Conservation (phyloP, 257 asterid genomes). For the Solanum etuberosum region DNA sequence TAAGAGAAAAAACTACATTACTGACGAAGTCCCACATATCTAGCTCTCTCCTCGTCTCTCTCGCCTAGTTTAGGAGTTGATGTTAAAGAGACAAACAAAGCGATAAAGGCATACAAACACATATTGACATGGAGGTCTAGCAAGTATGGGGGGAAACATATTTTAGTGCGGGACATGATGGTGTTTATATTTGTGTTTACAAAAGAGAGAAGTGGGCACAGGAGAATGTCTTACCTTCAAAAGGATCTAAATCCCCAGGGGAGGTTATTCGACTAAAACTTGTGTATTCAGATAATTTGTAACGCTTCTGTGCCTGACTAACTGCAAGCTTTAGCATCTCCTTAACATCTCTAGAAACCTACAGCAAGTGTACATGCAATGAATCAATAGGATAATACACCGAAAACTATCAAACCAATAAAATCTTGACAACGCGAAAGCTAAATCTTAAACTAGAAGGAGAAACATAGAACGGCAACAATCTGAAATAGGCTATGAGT, state of each 20-base stretch:
- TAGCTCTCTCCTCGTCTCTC: neutral
- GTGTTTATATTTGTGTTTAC: neutral
- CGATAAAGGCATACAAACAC: neutral
- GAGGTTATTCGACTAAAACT: slow-evolving; percentile 65
- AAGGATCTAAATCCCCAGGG: slow-evolving; percentile 74
- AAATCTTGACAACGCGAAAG: neutral
- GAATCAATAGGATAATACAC: slow-evolving; percentile 2
- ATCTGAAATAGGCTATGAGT: neutral
- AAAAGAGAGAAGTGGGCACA: neutral
- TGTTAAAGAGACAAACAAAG: neutral
- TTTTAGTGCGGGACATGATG: neutral
- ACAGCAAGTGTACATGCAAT: neutral
- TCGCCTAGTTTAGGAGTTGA: neutral
- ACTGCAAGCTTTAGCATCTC: slow-evolving; percentile 87
- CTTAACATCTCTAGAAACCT: slow-evolving; percentile 78
- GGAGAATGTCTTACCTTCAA: slow-evolving; percentile 53
- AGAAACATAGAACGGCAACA: neutral
- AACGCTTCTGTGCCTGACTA: slow-evolving; percentile 63
- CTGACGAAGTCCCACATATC: neutral
- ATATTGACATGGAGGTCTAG: neutral
- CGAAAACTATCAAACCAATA: neutral
- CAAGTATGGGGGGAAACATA: neutral
- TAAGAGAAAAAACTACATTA: slow-evolving; percentile 10
- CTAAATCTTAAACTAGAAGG: neutral
- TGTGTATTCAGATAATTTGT: slow-evolving; percentile 65